These are phyloP conservation scores for Candida taoyuanica DNA, from an alignment of 805 yeast species.

Conservation along the genomic window DNA sequence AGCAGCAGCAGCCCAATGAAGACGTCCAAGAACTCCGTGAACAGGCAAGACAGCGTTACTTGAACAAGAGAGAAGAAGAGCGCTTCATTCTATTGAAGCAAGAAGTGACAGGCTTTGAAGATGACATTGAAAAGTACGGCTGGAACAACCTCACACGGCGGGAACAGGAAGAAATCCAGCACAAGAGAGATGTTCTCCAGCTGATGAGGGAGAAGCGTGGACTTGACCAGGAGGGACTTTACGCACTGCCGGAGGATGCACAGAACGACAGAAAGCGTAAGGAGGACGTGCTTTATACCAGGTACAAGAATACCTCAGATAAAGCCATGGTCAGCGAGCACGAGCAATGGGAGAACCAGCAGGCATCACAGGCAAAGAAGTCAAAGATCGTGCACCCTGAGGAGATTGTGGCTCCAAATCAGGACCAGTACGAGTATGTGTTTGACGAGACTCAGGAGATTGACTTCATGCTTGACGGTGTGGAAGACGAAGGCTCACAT, in stretches of 20 bases:
- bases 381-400: slow-evolving; percentile 32
- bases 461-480: slow-evolving; percentile 42
- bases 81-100: slow-evolving; percentile 38
- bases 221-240: slow-evolving; percentile 33
- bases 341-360: slow-evolving; percentile 24
- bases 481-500: slow-evolving; percentile 15
- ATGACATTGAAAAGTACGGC: slow-evolving; percentile 46
- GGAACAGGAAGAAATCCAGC: slow-evolving; percentile 48
- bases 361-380: slow-evolving; percentile 15
- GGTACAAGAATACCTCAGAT: slow-evolving; percentile 33
- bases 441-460: slow-evolving; percentile 64
- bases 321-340: slow-evolving; percentile 26
- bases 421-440: slow-evolving; percentile 69
- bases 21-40: slow-evolving; percentile 33
- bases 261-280: slow-evolving; percentile 53
- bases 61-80: slow-evolving; percentile 44
- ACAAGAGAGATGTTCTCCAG: slow-evolving; percentile 46
- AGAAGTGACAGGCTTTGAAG: slow-evolving; percentile 47
- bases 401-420: slow-evolving; percentile 37
- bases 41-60: slow-evolving; percentile 46
- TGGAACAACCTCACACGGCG: slow-evolving; percentile 45
- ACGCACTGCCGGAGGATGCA: slow-evolving; percentile 54
- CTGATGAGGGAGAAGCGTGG: slow-evolving; percentile 38
- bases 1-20: no score
- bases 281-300: slow-evolving; percentile 41